phyloP scores from a whole-genome alignment of 2,329 filamentous ascomycete species.

The Chrysosphaeria jannelii region DNA sequence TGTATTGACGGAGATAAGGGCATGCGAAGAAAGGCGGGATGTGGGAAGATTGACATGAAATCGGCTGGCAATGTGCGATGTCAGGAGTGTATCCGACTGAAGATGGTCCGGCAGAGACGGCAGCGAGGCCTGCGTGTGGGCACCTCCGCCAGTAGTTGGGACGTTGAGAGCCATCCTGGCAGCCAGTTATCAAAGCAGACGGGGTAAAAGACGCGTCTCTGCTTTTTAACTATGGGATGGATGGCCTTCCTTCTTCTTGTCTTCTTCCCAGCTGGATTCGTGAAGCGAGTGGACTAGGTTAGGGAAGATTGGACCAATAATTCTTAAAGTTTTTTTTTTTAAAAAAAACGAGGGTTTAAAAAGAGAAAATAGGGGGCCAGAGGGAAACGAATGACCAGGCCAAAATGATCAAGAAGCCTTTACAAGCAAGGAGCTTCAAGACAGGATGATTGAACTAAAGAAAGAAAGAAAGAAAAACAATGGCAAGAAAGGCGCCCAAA shows the following conservation, averaged over 20 bases:
- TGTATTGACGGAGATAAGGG: constrained; percentile 74
- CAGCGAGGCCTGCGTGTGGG: constrained; percentile 60
- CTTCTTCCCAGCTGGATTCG: too few species aligned
- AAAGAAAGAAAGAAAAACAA: neutral
- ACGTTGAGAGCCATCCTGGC: constrained; percentile 28
- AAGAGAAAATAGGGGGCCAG: too few species aligned
- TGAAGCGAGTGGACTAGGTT: constrained; percentile 1
- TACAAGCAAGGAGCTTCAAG: neutral
- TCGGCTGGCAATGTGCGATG: constrained; percentile 55
- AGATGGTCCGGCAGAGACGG: constrained; percentile 64
- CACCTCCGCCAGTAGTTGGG: constrained; percentile 17
- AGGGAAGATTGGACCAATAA: too few species aligned
- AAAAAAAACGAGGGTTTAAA: too few species aligned
- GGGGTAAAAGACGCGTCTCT: neutral
- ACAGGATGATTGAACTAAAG: neutral
- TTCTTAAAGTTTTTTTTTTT: too few species aligned
- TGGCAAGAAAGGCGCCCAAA: neutral
- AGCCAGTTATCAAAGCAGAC: too few species aligned
- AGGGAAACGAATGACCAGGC: too few species aligned
- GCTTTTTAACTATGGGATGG: too few species aligned
- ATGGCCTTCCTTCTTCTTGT: too few species aligned
- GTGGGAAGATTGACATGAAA: constrained; percentile 82
- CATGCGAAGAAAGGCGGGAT: constrained; percentile 69
- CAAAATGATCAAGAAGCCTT: too few species aligned
- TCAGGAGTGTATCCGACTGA: constrained; percentile 35